Conservation (phyloP, 2,329 filamentous ascomycete species). For the Aspergillus pseudoglaucus region DNA sequence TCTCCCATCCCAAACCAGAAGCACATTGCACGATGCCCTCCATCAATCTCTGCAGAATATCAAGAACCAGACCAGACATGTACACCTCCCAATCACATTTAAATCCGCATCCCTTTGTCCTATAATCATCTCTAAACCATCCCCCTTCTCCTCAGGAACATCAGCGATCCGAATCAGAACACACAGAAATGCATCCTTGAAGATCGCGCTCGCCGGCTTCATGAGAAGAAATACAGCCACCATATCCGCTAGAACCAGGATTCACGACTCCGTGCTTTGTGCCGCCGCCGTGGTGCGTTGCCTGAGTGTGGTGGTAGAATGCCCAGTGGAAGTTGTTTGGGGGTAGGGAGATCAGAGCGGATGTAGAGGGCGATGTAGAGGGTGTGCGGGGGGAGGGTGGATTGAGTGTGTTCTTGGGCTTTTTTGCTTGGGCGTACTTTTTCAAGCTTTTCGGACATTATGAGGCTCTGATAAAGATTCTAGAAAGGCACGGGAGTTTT, state of each 20-base stretch:
- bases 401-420: neutral
- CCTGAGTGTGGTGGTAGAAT: conserved; percentile 16
- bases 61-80: neutral
- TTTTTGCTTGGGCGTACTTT: neutral
- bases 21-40: neutral
- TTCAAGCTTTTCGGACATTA: neutral
- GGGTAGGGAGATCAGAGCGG: conserved; percentile 16
- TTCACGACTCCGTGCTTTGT: neutral
- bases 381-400: conserved; percentile 3
- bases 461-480: too few relatives aligned
- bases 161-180: neutral
- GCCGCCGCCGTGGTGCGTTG: neutral
- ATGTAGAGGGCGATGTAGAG: conserved; percentile 21
- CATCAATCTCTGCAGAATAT: neutral
- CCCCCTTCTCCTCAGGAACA: neutral
- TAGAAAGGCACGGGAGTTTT: neutral
- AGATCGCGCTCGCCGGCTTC: too few relatives aligned
- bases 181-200: neutral
- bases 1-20: neutral
- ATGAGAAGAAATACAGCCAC: too few relatives aligned
- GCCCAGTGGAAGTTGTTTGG: conserved; percentile 21
- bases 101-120: neutral
- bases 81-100: neutral
- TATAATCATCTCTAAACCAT: neutral
- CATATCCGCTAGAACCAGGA: too few relatives aligned